Evolutionary conservation across 2,329 filamentous ascomycete genomes (phyloP).

Genomic region (Botryotinia convoluta): DNA sequence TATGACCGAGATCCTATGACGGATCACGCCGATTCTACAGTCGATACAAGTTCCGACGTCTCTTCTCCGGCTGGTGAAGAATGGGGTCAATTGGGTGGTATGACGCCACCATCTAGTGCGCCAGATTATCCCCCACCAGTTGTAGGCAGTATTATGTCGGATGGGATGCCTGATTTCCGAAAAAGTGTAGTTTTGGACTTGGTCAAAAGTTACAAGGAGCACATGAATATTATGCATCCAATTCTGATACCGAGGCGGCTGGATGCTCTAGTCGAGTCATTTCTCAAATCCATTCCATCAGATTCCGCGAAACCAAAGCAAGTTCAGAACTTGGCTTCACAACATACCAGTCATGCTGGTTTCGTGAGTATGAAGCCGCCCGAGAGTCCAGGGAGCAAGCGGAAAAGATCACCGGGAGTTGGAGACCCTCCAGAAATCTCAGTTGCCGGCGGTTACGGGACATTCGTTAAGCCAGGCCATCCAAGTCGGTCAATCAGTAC

Average conservation of each 20-base stretch:
- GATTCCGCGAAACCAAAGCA: slow-evolving; percentile 33
- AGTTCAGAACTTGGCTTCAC: slow-evolving; percentile 25
- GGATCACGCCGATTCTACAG: slow-evolving; percentile 44
- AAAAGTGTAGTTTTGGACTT: slow-evolving; percentile 51
- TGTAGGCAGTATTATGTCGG: slow-evolving; percentile 36
- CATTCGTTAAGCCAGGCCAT: slow-evolving; percentile 44
- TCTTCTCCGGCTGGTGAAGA: slow-evolving; percentile 52
- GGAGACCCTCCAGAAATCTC: slow-evolving; percentile 30
- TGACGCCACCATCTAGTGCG: slow-evolving; percentile 31
- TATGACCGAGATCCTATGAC: slow-evolving; percentile 37
- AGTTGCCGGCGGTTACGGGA: slow-evolving; percentile 28
- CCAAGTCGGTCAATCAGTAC: slow-evolving; percentile 70
- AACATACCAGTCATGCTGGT: slow-evolving; percentile 21
- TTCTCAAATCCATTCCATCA: slow-evolving; percentile 35
- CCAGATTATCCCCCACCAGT: slow-evolving; percentile 11
- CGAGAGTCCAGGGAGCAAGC: slow-evolving; percentile 38
- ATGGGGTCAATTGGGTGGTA: slow-evolving; percentile 57
- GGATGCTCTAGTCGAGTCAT: slow-evolving; percentile 40
- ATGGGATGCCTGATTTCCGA: slow-evolving; percentile 55
- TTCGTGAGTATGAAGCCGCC: slow-evolving; percentile 32
- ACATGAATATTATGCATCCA: slow-evolving; percentile 65
- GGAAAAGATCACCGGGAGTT: slow-evolving; percentile 35
- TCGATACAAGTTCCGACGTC: slow-evolving; percentile 48
- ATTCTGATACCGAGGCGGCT: slow-evolving; percentile 56
- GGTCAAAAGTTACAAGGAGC: slow-evolving; percentile 55